Base-by-base conservation (phyloP, 1,284 basidiomycete genomes). In the Puccinia horiana region DNA sequence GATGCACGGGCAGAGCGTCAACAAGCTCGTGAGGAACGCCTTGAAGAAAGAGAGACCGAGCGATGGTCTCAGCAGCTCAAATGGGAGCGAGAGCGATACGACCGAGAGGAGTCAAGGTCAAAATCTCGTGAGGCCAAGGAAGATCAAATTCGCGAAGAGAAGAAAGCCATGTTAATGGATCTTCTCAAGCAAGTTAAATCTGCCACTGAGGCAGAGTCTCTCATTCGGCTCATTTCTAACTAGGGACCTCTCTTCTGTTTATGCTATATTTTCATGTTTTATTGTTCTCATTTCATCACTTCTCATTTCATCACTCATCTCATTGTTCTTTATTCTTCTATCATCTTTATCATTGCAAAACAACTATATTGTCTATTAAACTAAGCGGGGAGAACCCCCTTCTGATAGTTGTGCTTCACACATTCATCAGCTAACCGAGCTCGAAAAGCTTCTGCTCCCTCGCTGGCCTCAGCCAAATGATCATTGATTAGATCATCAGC, bases 401-500 rank as follows among this genome's bases (percentile, higher is more conserved):
- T 70, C n/a, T 44, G 23, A 20, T 47, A 70, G 47, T 70, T 70
- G 40, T 26, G 32, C 29, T 70, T 16, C 3, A 70, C 67, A 70
- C 67, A 69, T 23, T 40, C 65, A 14, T 16, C 40, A 5, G 65
- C 40, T 18, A 69, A n/a, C 16, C 20, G 14, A 40, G 14, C 14
- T 14, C 12, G 37, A 65, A 65, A 65, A 11, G 23, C 8, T 8
- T 61, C 61, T 6, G 23, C 29, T 16, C 14, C 58, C 23, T 61
- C n/a, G 23, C 23, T 61, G 23, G 11, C 32, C 12, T 35, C 14
- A 40, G 23, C 29, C n/a, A n/a, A 40, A n/a, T 11, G 6, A 40
- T 52, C 49, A 52, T 52, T 52, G 9, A 18, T 4, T 52, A 18
- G 49, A 23, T 23, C 20, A 16, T 12, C 12, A 52, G 11, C 20